Conservation (phyloP, 129 eudicot genomes). For the Saussurea involucrata region DNA sequence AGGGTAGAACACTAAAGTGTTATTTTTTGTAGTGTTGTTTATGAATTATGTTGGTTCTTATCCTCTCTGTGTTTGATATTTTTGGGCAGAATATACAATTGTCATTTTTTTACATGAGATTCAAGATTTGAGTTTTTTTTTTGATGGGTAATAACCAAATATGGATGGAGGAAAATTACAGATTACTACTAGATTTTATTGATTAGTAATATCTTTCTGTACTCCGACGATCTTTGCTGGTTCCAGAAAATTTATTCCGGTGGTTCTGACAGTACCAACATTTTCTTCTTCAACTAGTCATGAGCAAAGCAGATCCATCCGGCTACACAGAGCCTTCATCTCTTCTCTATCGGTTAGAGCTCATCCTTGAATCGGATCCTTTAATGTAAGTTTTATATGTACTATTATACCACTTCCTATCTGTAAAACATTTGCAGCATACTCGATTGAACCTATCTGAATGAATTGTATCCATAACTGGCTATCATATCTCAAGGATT, state of each 20-base stretch:
- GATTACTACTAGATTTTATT: no score
- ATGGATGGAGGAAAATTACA: no score
- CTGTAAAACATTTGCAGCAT: neutral
- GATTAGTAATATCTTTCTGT: no score
- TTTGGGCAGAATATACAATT: no score
- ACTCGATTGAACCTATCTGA: neutral
- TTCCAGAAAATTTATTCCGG: neutral
- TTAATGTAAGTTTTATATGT: constrained; percentile 44
- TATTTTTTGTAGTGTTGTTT: no score
- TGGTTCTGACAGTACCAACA: neutral
- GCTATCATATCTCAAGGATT: neutral
- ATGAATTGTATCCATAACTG: neutral
- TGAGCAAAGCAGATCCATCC: constrained; percentile 21
- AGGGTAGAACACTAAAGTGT: no score
- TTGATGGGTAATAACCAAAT: no score
- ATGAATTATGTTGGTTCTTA: no score
- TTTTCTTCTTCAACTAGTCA: neutral
- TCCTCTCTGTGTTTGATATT: no score
- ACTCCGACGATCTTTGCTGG: neutral
- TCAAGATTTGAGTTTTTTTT: no score
- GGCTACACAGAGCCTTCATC: constrained; percentile 14
- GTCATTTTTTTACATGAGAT: no score
- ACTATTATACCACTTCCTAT: neutral
- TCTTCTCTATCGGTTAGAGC: constrained; percentile 39
- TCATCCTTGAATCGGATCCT: constrained; percentile 57